Conservation (phyloP, 306 rosid species). For the Prinsepia uniflora region DNA sequence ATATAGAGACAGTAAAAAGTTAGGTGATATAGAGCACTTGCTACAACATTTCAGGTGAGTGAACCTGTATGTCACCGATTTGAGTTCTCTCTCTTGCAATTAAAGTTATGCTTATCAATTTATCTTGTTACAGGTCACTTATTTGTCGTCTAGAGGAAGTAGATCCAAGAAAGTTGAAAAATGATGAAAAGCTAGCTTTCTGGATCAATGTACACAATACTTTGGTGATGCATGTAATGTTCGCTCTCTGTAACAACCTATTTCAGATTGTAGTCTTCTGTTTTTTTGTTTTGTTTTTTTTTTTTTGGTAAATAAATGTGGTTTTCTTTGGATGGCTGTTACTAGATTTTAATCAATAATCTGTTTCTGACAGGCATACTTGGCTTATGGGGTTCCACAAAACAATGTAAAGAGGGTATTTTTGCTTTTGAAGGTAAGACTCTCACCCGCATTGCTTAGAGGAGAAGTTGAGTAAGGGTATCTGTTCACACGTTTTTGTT, state of each 20-base stretch:
- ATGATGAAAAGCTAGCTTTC: conserved; percentile 90
- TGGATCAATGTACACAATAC: conserved; percentile 98
- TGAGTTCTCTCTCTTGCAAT: not conserved
- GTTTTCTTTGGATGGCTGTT: conserved; percentile 20
- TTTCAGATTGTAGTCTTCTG: not conserved
- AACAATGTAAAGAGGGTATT: conserved; percentile 72
- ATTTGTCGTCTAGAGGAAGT: conserved; percentile 68
- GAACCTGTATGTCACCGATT: conserved; percentile 17
- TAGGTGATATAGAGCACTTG: conserved; percentile 58
- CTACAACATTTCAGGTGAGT: conserved; percentile 85
- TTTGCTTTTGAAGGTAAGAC: conserved; percentile 79
- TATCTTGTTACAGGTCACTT: conserved; percentile 58
- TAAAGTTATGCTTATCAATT: conserved; percentile 18
- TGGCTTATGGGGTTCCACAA: conserved; percentile 95
- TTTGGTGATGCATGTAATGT: conserved; percentile 91
- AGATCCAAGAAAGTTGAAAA: conserved; percentile 69
- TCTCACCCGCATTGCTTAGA: not conserved
- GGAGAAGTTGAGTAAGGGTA: not conserved
- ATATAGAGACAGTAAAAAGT: conserved; percentile 66
- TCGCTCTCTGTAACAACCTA: conserved; percentile 10
- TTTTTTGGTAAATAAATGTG: not conserved
- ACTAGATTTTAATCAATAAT: conserved; percentile 16
- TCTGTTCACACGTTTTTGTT: conserved; percentile 24
- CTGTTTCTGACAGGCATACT: conserved; percentile 63
- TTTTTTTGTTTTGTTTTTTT: no score